Evolutionary conservation across 2,329 filamentous ascomycete species (phyloP).

Genomic region (Neophaeococcomyces mojaviensis): DNA sequence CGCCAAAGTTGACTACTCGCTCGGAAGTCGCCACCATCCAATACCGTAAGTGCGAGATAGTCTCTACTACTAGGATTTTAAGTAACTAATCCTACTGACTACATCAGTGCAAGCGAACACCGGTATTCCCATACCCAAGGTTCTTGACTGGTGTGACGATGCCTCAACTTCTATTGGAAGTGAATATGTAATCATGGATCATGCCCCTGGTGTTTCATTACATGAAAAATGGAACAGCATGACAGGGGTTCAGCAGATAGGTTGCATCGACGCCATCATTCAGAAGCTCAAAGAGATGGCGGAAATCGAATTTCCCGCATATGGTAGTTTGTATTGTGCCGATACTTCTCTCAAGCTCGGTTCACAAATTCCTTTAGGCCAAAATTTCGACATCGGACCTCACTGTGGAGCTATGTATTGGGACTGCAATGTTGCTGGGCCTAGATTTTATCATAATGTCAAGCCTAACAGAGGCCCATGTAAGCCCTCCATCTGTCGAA

Average conservation of each 20-base stretch:
- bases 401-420: slow-evolving; percentile 27
- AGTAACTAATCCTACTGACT: no score
- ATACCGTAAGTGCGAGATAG: slow-evolving; percentile 30
- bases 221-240: slow-evolving; percentile 29
- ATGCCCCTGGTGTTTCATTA: slow-evolving; percentile 28
- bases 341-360: slow-evolving; percentile 3
- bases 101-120: slow-evolving; percentile 31
- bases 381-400: slow-evolving; percentile 27
- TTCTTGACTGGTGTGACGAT: slow-evolving; percentile 34
- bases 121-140: slow-evolving; percentile 30
- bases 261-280: slow-evolving; percentile 15
- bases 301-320: slow-evolving; percentile 15
- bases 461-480: slow-evolving; percentile 33
- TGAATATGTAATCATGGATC: slow-evolving; percentile 37
- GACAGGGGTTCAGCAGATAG: slow-evolving; percentile 25
- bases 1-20: slow-evolving; percentile 31
- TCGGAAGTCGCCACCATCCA: slow-evolving; percentile 40
- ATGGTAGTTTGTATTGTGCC: slow-evolving; percentile 17
- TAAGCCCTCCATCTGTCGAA: slow-evolving; percentile 25
- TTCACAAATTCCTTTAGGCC: slow-evolving; percentile 13
- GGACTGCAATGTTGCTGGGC: slow-evolving; percentile 26
- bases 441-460: slow-evolving; percentile 29
- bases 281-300: slow-evolving; percentile 15
- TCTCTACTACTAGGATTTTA: no score
- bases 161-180: slow-evolving; percentile 27